These are phyloP conservation scores for Epicoccum sorghinum DNA, from an alignment of 2,329 filamentous ascomycete species.

Conservation along the genomic window DNA sequence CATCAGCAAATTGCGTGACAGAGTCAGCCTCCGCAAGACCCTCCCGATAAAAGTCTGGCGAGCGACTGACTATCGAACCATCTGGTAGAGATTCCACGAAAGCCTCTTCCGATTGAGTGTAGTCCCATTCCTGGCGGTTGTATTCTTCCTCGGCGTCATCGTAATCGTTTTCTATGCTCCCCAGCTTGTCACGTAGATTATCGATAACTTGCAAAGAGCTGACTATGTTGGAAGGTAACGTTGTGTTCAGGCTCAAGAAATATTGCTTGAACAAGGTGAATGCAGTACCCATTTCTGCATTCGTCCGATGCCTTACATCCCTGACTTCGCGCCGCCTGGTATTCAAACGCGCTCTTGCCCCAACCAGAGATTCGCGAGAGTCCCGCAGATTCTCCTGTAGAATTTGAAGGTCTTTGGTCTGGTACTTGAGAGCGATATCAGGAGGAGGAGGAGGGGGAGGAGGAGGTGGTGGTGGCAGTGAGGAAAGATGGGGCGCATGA, in stretches of 20 bases:
- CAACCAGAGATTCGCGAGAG: slow-evolving; percentile 3
- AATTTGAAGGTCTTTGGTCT: neutral
- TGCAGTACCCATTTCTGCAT: neutral
- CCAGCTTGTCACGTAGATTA: neutral
- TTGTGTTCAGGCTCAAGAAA: neutral
- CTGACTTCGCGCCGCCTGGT: neutral
- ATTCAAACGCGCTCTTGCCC: slow-evolving; percentile 1
- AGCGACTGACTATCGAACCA: no score
- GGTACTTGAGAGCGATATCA: neutral
- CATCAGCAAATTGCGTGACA: neutral
- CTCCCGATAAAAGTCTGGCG: neutral
- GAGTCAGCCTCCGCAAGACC: neutral
- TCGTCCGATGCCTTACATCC: neutral
- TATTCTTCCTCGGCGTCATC: neutral
- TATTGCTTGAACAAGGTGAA: neutral
- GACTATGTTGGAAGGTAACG: neutral
- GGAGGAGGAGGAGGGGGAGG: neutral
- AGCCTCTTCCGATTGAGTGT: neutral
- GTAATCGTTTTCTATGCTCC: neutral
- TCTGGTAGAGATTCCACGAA: neutral
- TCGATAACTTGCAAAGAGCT: neutral
- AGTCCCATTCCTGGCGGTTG: neutral
- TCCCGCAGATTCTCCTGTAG: slow-evolving; percentile 10
- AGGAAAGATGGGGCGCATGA: neutral
- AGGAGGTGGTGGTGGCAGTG: neutral